Percentiles rank a stretch among this genome's conserved stretches.
phyloP scores from a whole-genome alignment of 331 rosid genomes.

The Rhamnella rubrinervis region DNA sequence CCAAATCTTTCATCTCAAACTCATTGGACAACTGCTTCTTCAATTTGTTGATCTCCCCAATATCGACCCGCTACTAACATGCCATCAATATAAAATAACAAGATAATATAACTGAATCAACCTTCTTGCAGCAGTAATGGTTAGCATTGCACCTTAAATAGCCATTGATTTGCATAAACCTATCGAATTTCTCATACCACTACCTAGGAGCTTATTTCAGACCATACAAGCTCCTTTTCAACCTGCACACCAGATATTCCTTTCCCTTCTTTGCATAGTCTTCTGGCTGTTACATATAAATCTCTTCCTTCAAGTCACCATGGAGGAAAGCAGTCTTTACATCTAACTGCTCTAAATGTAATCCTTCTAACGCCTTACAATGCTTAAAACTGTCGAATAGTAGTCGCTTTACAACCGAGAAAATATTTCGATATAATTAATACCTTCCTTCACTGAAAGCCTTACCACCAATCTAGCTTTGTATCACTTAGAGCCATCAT shows the following conservation, averaged over 20 bases:
- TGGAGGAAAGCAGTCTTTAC: neutral
- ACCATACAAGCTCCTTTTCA: neutral
- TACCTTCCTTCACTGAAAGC: neutral
- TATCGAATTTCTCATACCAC: neutral
- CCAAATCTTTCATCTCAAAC: no score
- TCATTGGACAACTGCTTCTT: neutral
- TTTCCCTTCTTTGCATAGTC: neutral
- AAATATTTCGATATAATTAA: no score
- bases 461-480: neutral
- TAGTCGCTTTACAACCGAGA: neutral
- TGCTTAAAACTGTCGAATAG: neutral
- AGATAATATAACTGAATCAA: neutral
- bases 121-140: neutral
- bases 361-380: neutral
- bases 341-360: neutral
- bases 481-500: neutral
- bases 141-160: neutral
- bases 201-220: neutral
- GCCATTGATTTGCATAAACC: neutral
- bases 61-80: neutral
- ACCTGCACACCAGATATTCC: neutral
- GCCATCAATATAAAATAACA: neutral
- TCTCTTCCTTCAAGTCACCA: neutral
- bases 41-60: neutral
- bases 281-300: neutral